Evolutionary conservation across 768 basidiomycete genomes (phyloP).

Genomic region (Saitozyma podzolica): DNA sequence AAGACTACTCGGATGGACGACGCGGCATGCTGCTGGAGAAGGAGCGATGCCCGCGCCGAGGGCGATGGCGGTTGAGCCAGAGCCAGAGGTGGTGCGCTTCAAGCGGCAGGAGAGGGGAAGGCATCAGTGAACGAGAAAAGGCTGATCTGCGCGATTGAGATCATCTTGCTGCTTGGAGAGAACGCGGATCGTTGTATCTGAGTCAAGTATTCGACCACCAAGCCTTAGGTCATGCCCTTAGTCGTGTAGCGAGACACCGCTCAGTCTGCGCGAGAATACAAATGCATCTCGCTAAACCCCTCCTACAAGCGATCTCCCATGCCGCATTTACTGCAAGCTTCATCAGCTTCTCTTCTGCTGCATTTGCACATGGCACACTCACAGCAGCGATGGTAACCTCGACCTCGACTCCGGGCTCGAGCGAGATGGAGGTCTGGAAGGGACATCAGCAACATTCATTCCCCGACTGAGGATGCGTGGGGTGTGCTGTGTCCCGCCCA

Average conservation of each 20-base stretch:
- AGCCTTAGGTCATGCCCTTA: no score
- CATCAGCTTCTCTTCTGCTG: neutral
- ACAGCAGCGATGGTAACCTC: slow-evolving; percentile 83
- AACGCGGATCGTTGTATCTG: no score
- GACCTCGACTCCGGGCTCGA: slow-evolving; percentile 99
- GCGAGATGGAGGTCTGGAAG: slow-evolving; percentile 87
- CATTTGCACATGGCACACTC: slow-evolving; percentile 8
- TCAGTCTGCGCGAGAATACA: no score
- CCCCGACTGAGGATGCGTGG: neutral
- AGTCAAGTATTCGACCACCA: no score
- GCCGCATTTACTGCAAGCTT: slow-evolving; percentile 7
- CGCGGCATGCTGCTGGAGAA: slow-evolving; percentile 19
- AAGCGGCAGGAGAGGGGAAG: neutral
- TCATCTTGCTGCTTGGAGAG: no score
- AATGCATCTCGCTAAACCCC: neutral
- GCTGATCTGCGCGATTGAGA: no score
- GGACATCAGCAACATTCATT: slow-evolving; percentile 6
- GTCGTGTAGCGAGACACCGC: no score
- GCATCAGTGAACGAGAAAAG: neutral
- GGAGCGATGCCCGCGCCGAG: slow-evolving; percentile 32
- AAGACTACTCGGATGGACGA: slow-evolving; percentile 42
- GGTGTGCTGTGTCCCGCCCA: slow-evolving; percentile 16
- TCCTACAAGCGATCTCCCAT: neutral
- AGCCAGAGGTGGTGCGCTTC: neutral
- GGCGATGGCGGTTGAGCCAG: neutral